Evolutionary conservation across 2,329 filamentous ascomycete species (phyloP).

Genomic region (Sarocladiaceae sp.): DNA sequence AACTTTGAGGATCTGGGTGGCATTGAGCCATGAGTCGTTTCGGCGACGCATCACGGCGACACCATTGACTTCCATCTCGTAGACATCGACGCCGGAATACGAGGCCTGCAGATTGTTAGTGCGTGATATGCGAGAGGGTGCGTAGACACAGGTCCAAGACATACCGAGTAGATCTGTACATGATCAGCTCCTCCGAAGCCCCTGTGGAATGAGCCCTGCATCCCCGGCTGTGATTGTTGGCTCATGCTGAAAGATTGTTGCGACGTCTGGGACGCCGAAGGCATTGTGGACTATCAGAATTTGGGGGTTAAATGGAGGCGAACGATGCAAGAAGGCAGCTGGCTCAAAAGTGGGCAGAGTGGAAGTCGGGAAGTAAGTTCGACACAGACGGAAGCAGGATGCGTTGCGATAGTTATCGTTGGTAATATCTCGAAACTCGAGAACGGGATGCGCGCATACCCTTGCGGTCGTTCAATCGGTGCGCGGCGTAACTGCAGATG

Average conservation of each 20-base stretch:
- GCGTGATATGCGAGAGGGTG: not conserved
- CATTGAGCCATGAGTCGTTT: slow-evolving; percentile 94
- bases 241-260: slow-evolving; percentile 54
- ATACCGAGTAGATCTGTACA: slow-evolving; percentile 58
- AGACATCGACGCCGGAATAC: slow-evolving; percentile 92
- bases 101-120: slow-evolving; percentile 51
- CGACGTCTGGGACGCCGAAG: slow-evolving; percentile 44
- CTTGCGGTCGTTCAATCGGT: no score
- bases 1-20: slow-evolving; percentile 96
- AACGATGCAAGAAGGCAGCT: not conserved
- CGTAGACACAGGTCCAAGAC: slow-evolving; percentile 14
- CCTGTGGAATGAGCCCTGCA: slow-evolving; percentile 30
- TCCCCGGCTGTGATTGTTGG: slow-evolving; percentile 41
- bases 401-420: no score
- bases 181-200: slow-evolving; percentile 28
- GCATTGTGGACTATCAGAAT: slow-evolving; percentile 20
- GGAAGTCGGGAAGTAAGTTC: not conserved
- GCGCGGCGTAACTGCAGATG: no score
- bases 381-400: not conserved
- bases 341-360: not conserved
- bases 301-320: not conserved
- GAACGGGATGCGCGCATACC: slow-evolving; percentile 1
- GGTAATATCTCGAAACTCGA: not conserved
- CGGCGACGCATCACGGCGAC: slow-evolving; percentile 94
- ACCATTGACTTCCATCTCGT: slow-evolving; percentile 95